Conservation (phyloP, 371 early-diverging fungal genomes). For the Vittaforma corneae region DNA sequence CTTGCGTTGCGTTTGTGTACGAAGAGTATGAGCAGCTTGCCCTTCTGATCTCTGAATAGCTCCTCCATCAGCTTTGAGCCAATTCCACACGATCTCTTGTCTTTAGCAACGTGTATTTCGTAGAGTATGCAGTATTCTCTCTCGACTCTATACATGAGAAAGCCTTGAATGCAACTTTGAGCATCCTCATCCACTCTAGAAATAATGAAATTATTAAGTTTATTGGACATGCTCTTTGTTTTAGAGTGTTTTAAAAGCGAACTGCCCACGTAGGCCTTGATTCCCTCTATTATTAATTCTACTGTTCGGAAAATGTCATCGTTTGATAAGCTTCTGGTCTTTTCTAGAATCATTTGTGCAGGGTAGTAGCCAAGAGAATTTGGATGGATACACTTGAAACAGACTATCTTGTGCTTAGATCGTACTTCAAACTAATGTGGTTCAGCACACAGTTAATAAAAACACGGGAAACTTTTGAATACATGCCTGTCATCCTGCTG, state of each 20-base stretch:
- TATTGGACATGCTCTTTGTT: background rate
- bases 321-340: background rate
- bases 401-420: too few relatives aligned
- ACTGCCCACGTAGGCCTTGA: background rate
- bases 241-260: background rate
- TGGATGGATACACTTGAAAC: background rate
- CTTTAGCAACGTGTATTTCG: slow-evolving; percentile 9
- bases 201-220: background rate
- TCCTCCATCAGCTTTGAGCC: background rate
- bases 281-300: background rate
- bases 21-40: background rate
- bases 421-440: too few relatives aligned
- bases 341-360: background rate
- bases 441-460: too few relatives aligned
- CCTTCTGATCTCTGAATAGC: background rate
- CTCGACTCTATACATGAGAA: slow-evolving; percentile 3
- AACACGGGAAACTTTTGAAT: too few relatives aligned
- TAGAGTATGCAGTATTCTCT: background rate
- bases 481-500: too few relatives aligned
- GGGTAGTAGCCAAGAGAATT: background rate
- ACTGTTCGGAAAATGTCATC: background rate
- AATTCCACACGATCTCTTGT: background rate
- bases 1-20: background rate
- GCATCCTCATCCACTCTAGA: background rate
- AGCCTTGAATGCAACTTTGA: background rate